These are phyloP conservation scores for Trichoderma aggressivum DNA, from an alignment of 2,329 filamentous ascomycete species.

Conservation along the genomic window DNA sequence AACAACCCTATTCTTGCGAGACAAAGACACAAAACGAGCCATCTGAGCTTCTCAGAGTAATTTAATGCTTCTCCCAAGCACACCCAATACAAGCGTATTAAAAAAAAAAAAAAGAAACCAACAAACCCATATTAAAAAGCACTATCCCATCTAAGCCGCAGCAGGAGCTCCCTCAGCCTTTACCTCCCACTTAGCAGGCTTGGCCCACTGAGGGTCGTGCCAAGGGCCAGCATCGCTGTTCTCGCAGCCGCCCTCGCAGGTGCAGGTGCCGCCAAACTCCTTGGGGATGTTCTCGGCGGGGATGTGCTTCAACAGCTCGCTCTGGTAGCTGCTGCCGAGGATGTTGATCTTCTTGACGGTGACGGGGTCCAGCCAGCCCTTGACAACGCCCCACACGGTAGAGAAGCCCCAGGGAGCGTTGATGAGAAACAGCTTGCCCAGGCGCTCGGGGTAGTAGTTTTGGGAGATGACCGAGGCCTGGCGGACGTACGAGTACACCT, in stretches of 20 bases:
- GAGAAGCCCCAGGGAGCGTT: conserved; percentile 97
- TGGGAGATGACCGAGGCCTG: conserved; percentile 86
- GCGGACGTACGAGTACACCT: conserved; percentile 84
- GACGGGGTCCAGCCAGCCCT: conserved; percentile 93
- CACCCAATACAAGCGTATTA: neutral
- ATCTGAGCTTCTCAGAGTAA: neutral
- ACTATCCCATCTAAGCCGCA: conserved; percentile 26
- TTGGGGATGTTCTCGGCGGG: conserved; percentile 86
- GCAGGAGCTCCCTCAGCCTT: conserved; percentile 30
- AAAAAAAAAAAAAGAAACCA: conserved; percentile 21
- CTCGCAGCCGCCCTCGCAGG: conserved; percentile 77
- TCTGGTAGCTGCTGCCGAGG: conserved; percentile 75
- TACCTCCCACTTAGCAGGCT: conserved; percentile 62
- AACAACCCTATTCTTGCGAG: neutral
- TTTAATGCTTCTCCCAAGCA: neutral
- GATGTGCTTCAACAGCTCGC: conserved; percentile 79
- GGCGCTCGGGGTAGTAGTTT: conserved; percentile 98
- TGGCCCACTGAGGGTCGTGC: conserved; percentile 67
- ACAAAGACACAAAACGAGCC: conserved; percentile 14
- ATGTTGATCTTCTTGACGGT: conserved; percentile 96
- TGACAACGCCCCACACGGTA: conserved; percentile 78
- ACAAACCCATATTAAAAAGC: neutral
- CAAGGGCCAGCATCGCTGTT: conserved; percentile 90
- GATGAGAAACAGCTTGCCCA: conserved; percentile 95
- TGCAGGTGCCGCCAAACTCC: conserved; percentile 78